Evolutionary conservation across 179 eudicot genomes (phyloP), one percentile per base, ranked within the genome.

Genomic region (Corrigiola litoralis): DNA sequence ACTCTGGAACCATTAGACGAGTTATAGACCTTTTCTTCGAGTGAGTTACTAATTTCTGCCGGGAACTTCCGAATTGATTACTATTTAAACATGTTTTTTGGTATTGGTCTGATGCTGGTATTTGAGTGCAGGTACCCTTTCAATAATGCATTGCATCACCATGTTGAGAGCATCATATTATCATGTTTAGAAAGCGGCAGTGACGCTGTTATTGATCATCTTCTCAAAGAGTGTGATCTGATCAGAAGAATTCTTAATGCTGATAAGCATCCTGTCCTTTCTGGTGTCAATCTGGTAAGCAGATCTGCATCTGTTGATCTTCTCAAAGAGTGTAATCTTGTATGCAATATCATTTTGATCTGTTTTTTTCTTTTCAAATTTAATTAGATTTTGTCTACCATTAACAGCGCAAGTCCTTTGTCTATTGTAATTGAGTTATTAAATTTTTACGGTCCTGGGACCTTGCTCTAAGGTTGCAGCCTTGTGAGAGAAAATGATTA

Each of bases 141-240:
- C 76, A 88, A 94, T 73, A 90, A 86, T 70, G 85, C 94, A 11
- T 77, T 94, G 61, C 99, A 94, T 81, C 97, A 90, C 84, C 91
- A 94, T 45, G 94, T 90, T 58, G 99, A 94, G 81, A 94, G 99
- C 75, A 94, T 94, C 17, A 68, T 88, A 64, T 72, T 69, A 55
- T 86, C 96, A 47, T 90, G 96, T 72, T 72, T 94, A 79, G 99
- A 90, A 70, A 85, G 97, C 79, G 78, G 80, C 65, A 88, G 82
- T 67, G 57, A 52, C 69, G 50, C 78, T 31, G 79, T 88, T 52
- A 53, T 81, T 67, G 88, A 85, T 65, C 97, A 94, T 85, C 84
- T 94, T 24, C 79, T 90, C 38, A 37, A 44, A 51, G 91, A 79
- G 20, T 94, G 97, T 80, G 79, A 82, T 71, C 75, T 94, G 74